Base-by-base conservation (phyloP, 805 yeast genomes). In the Sugiyamaella marilandica region DNA sequence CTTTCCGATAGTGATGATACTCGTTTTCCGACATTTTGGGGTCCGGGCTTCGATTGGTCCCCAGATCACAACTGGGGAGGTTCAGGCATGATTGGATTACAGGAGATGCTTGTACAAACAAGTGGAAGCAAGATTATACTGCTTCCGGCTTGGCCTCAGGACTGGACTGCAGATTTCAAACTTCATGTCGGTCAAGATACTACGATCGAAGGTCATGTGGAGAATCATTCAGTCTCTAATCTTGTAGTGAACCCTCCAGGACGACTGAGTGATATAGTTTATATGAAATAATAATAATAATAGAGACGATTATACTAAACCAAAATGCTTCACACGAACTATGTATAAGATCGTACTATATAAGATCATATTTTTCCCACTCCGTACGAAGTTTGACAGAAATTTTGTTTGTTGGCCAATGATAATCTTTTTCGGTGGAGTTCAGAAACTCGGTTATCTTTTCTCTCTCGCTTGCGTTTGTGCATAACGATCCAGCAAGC, bases 31-130 rank as follows among this genome's bases (percentile, higher is more conserved):
- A 19, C 45, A 14, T 41, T 41, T 19, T 41, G 45, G 45, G 45
- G 45, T 18, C 45, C 45, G 21, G 45, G 45, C 21, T 41, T 41
- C 10, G 45, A 41, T 9, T 41, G 45, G 45, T 14, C 26, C 7
- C 45, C 45, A 18, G 45, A 41, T 41, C 45, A 41, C 9, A 41
- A 41, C 19, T 41, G 45, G 45, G 45, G 45, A n/a, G 45, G 45
- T 14, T 41, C 45, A 14, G 45, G 45, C n/a, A 41, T 41, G 45
- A 41, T 41, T 10, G 45, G 45, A n/a, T 21, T 41, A 14, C 45
- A 41, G 26, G 45, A 41, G 10, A 41, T 41, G 45, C 26, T 41
- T 4, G n/a, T 41, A 19, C 45, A 41, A 18, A 41, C 45, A 16
- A 41, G 19, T 41, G 45, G 45, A 21, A 18, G 19, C 10, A 14